These are phyloP conservation scores for Daldinia concentrica DNA, from an alignment of 495 filamentous ascomycete genomes.

Conservation along the genomic window DNA sequence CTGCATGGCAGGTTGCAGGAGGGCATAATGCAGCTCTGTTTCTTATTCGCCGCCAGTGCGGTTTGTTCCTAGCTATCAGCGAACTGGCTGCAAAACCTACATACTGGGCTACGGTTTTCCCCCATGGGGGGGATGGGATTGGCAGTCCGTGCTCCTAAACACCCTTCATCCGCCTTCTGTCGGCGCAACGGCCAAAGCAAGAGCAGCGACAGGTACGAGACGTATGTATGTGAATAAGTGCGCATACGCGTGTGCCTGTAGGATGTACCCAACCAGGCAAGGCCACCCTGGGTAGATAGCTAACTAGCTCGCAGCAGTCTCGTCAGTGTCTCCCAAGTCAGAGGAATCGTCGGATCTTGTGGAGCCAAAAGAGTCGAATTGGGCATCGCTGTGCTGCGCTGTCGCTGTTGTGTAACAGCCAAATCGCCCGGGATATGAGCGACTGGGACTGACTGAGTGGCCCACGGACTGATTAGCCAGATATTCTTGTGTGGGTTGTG, in stretches of 20 bases:
- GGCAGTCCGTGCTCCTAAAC: constrained; percentile 26
- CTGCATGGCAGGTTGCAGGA: constrained; percentile 42
- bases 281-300: constrained; percentile 14
- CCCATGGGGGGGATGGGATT: constrained; percentile 22
- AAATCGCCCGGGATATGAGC: constrained; percentile 29
- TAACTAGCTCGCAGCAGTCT: constrained; percentile 27
- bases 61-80: constrained; percentile 42
- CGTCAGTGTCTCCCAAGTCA: constrained; percentile 25
- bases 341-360: constrained; percentile 41
- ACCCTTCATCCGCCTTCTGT: constrained; percentile 16
- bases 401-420: constrained; percentile 35
- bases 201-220: constrained; percentile 19
- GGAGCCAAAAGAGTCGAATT: constrained; percentile 34
- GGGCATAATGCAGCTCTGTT: constrained; percentile 11
- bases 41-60: constrained; percentile 33
- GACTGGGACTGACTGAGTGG: constrained; percentile 30
- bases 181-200: neutral
- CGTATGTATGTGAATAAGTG: constrained; percentile 14
- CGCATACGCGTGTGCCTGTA: constrained; percentile 19
- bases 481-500: constrained; percentile 37
- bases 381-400: constrained; percentile 37
- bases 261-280: constrained; percentile 23
- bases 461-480: constrained; percentile 40
- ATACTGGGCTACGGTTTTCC: constrained; percentile 17
- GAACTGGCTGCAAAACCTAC: constrained; percentile 30